Conservation (phyloP, 306 rosid genomes). For the Rosa multiflora region DNA sequence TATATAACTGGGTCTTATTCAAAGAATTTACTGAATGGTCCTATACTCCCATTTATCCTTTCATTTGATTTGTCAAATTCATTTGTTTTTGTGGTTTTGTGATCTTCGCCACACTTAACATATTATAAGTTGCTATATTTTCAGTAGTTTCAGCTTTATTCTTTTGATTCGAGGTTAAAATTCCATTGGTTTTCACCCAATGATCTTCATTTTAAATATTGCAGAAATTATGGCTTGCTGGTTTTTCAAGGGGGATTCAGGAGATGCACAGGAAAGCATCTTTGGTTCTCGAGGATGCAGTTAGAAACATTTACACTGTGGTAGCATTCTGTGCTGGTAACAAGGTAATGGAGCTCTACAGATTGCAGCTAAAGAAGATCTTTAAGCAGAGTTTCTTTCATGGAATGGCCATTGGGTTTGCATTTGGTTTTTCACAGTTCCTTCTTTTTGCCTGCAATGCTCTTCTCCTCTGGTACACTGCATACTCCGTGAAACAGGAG, state of each 20-base stretch:
- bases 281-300: conserved; percentile 99
- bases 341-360: conserved; percentile 98
- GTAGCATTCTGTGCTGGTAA: conserved; percentile 99
- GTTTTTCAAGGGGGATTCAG: conserved; percentile 98
- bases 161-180: neutral
- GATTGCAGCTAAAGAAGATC: conserved; percentile 83
- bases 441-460: conserved; percentile 98
- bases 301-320: conserved; percentile 97
- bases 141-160: neutral
- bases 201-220: conserved; percentile 30
- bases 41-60: neutral
- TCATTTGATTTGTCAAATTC: neutral
- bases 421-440: conserved; percentile 95
- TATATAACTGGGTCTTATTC: neutral
- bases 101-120: neutral
- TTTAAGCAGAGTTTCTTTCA: conserved; percentile 92
- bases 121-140: neutral
- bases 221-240: conserved; percentile 99
- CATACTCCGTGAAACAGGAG: conserved; percentile 41
- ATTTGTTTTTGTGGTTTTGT: neutral
- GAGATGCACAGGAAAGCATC: conserved; percentile 99
- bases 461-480: conserved; percentile 97
- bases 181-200: neutral
- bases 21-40: neutral
- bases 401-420: conserved; percentile 96